phyloP scores from a whole-genome alignment of 1,284 basidiomycete genomes.

The Macrocybe sp. region DNA sequence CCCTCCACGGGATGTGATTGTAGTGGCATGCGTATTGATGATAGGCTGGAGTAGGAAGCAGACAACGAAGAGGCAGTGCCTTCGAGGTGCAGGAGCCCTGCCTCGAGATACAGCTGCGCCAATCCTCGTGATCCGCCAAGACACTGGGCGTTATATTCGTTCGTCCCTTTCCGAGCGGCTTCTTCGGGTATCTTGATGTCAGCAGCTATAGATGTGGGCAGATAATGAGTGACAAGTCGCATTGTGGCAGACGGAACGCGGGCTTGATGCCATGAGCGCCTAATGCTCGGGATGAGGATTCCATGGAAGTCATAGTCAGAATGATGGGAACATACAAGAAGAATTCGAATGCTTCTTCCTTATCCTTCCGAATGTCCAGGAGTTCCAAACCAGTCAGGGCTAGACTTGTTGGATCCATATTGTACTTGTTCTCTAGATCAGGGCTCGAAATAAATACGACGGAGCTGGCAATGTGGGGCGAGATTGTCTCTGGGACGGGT shows the following conservation, averaged over 20 bases:
- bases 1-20: slow-evolving; percentile 42
- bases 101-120: slow-evolving; percentile 69
- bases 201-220: slow-evolving; percentile 47
- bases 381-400: slow-evolving; percentile 63
- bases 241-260: slow-evolving; percentile 70
- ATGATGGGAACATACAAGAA: slow-evolving; percentile 53
- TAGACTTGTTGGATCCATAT: slow-evolving; percentile 79
- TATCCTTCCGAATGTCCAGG: slow-evolving; percentile 66
- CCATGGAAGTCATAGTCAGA: not conserved
- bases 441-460: slow-evolving; percentile 45
- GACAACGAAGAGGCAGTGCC: slow-evolving; percentile 63
- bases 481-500: slow-evolving; percentile 57
- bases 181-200: slow-evolving; percentile 31
- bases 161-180: slow-evolving; percentile 42
- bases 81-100: slow-evolving; percentile 70
- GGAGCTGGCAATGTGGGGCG: slow-evolving; percentile 46
- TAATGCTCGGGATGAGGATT: slow-evolving; percentile 22
- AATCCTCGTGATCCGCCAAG: slow-evolving; percentile 59
- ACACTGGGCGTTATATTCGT: slow-evolving; percentile 55
- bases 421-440: slow-evolving; percentile 58
- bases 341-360: slow-evolving; percentile 72
- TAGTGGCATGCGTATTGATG: slow-evolving; percentile 61
- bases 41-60: slow-evolving; percentile 66
- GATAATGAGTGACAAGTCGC: slow-evolving; percentile 65
- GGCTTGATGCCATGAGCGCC: slow-evolving; percentile 75